phyloP scores from a whole-genome alignment of 805 yeast species.

The Saturnispora kantuleensis region DNA sequence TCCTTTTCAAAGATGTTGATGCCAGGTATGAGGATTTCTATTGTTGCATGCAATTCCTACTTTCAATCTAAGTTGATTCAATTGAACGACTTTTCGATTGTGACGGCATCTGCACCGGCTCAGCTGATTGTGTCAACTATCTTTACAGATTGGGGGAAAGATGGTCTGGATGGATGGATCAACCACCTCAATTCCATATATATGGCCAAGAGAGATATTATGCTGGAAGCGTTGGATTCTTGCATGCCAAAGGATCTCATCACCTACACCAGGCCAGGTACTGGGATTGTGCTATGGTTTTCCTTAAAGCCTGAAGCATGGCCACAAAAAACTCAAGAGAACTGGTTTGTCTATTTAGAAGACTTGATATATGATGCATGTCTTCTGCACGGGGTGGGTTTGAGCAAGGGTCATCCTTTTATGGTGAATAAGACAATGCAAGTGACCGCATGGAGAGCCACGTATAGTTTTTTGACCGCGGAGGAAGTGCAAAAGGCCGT shows the following conservation, averaged over 20 bases:
- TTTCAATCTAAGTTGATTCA: constrained; percentile 44
- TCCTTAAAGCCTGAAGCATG: constrained; percentile 32
- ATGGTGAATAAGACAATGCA: constrained; percentile 17
- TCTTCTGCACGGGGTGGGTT: constrained; percentile 18
- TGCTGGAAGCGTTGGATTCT: constrained; percentile 41
- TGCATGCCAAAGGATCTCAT: constrained; percentile 37
- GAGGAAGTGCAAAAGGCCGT: constrained; percentile 20
- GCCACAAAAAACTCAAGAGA: constrained; percentile 27
- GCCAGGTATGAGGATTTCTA: constrained; percentile 71
- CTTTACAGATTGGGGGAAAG: constrained; percentile 46
- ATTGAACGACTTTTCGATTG: constrained; percentile 62
- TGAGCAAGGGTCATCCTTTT: constrained; percentile 29
- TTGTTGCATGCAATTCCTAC: constrained; percentile 55
- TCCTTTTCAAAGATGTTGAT: constrained; percentile 72
- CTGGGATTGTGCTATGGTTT: constrained; percentile 37
- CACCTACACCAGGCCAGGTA: constrained; percentile 32
- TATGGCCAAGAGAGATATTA: constrained; percentile 49
- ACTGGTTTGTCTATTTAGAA: constrained; percentile 27
- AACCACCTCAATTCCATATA: constrained; percentile 50
- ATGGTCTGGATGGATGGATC: constrained; percentile 69
- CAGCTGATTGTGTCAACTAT: constrained; percentile 51
- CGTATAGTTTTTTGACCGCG: constrained; percentile 23
- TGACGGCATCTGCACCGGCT: constrained; percentile 67
- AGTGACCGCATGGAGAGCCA: constrained; percentile 25
- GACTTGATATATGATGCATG: constrained; percentile 18